These are phyloP conservation scores for Coemansia sp. DNA, from an alignment of 192 early-diverging fungal genomes.

Conservation along the genomic window DNA sequence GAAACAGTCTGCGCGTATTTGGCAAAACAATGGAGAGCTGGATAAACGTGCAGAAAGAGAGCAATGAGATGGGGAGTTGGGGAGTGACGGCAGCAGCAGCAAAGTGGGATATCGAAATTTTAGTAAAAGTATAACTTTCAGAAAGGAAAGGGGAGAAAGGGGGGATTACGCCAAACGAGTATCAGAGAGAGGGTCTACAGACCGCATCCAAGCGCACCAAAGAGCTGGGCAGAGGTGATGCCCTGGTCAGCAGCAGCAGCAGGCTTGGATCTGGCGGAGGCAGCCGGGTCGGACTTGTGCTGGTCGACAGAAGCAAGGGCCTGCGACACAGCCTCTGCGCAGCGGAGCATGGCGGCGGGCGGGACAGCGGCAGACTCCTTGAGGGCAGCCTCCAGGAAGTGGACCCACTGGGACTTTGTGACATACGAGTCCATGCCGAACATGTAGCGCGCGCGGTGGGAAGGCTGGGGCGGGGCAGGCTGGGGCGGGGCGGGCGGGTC, in stretches of 20 bases:
- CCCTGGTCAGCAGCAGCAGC: constrained; percentile 22
- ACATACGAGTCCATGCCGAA: constrained; percentile 51
- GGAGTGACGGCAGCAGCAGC: no score
- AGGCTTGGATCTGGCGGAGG: constrained; percentile 2
- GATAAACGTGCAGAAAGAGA: neutral
- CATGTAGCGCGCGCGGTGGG: constrained; percentile 43
- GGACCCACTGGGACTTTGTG: constrained; percentile 43
- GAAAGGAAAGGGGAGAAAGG: neutral
- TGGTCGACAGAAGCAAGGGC: constrained; percentile 16
- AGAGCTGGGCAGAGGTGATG: constrained; percentile 29
- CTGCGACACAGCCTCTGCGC: constrained; percentile 37
- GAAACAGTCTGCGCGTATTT: no score
- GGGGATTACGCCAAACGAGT: neutral
- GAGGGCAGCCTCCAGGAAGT: constrained; percentile 32
- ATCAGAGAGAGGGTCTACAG: neutral
- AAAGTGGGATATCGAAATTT: no score
- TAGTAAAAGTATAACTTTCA: no score
- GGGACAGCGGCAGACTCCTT: constrained; percentile 17
- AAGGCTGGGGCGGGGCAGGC: neutral
- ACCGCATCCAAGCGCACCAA: constrained; percentile 22
- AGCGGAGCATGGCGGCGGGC: constrained; percentile 17
- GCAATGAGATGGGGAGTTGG: no score
- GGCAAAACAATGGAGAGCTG: no score
- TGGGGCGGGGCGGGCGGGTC: constrained; percentile 1
- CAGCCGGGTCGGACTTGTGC: constrained; percentile 8